These are phyloP conservation scores for Pseudozyma tsukubaensis DNA, from an alignment of 1,284 basidiomycete genomes.

Conservation along the genomic window DNA sequence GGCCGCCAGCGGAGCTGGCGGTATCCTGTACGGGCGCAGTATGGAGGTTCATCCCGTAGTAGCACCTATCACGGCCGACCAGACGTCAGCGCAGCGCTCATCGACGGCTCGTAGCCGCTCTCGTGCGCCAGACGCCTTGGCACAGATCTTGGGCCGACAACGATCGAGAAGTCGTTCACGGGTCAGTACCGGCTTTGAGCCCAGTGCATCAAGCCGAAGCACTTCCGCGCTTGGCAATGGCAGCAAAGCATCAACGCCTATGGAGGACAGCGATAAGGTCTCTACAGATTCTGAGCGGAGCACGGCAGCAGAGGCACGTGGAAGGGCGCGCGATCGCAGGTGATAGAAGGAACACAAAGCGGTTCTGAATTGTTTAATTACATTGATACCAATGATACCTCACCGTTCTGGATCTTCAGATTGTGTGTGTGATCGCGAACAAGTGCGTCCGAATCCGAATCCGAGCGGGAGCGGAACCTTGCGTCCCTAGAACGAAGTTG, in stretches of 20 bases:
- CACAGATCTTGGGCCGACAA: constrained; percentile 44
- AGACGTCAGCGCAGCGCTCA: constrained; percentile 37
- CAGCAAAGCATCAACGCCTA: not conserved
- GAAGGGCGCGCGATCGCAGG: constrained; percentile 34
- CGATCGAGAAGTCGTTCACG: constrained; percentile 42
- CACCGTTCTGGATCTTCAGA: no score
- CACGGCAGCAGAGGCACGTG: constrained; percentile 21
- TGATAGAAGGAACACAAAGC: no score
- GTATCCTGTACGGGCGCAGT: constrained; percentile 39
- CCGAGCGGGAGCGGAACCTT: no score
- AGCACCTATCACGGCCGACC: constrained; percentile 20
- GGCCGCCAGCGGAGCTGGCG: constrained; percentile 1
- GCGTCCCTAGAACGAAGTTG: no score
- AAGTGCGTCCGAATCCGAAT: no score
- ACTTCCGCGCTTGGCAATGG: constrained; percentile 1
- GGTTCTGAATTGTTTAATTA: no score
- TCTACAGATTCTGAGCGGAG: constrained; percentile 19
- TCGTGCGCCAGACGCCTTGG: constrained; percentile 51
- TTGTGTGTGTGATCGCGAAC: no score
- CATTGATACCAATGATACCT: not conserved
- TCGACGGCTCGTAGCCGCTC: constrained; percentile 46
- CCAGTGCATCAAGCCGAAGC: constrained; percentile 6
- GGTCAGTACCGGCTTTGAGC: constrained; percentile 3
- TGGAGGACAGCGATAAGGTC: constrained; percentile 8
- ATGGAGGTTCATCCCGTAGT: constrained; percentile 21